Conservation (phyloP, 805 yeast genomes). For the Yamadazyma scolyti region DNA sequence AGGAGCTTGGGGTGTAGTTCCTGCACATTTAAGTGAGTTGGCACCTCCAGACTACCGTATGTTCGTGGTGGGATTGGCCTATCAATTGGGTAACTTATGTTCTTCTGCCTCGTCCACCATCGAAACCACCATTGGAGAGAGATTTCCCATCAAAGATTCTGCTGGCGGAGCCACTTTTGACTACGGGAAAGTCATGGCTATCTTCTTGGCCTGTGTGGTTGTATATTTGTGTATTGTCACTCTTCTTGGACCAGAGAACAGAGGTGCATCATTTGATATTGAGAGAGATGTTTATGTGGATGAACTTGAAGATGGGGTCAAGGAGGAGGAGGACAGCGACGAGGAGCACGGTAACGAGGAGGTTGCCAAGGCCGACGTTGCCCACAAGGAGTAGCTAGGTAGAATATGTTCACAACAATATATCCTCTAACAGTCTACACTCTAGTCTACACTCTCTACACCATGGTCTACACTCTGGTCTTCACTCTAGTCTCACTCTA, state of each 20-base stretch:
- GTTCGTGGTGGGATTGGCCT: slow-evolving; percentile 59
- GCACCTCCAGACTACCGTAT: slow-evolving; percentile 62
- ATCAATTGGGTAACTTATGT: slow-evolving; percentile 67
- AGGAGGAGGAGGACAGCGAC: slow-evolving; percentile 8
- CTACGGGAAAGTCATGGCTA: slow-evolving; percentile 62
- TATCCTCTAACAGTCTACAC: too few species aligned
- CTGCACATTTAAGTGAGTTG: slow-evolving; percentile 58
- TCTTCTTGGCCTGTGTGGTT: slow-evolving; percentile 62
- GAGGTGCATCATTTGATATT: slow-evolving; percentile 19
- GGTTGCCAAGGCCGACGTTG: too few species aligned
- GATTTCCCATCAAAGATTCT: slow-evolving; percentile 35
- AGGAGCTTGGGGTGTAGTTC: slow-evolving; percentile 69
- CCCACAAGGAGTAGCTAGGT: too few species aligned
- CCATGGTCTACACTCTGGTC: too few species aligned
- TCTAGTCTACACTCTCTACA: too few species aligned
- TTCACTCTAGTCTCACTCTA: too few species aligned
- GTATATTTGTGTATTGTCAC: slow-evolving; percentile 48
- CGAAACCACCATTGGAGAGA: slow-evolving; percentile 58
- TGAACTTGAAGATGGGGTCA: slow-evolving; percentile 7
- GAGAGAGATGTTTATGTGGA: slow-evolving; percentile 13
- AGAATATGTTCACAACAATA: too few species aligned
- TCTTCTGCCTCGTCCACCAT: slow-evolving; percentile 69
- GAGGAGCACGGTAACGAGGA: slow-evolving; percentile 1
- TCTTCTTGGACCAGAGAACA: slow-evolving; percentile 59
- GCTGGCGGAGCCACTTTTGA: slow-evolving; percentile 28